phyloP scores from a whole-genome alignment of 2,329 filamentous ascomycete genomes.

The Ceratocystiopsis brevicomis region DNA sequence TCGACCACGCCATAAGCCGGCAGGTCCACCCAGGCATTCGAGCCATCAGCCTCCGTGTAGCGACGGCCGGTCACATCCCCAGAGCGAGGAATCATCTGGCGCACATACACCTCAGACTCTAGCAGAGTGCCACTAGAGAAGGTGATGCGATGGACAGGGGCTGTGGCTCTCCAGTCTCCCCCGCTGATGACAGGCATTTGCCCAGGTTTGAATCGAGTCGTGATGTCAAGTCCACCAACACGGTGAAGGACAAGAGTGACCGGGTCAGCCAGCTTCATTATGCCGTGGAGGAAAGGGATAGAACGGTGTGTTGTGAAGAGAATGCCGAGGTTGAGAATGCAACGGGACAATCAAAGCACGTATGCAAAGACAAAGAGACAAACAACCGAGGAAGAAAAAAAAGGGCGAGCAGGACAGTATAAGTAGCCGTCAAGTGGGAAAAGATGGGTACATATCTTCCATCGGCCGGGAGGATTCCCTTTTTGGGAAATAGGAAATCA shows the following conservation, averaged over 20 bases:
- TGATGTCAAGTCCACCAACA: slow-evolving; percentile 7
- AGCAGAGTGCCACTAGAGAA: slow-evolving; percentile 5
- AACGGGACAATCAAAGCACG: too few relatives aligned
- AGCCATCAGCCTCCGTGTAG: slow-evolving; percentile 5
- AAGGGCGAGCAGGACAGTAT: too few relatives aligned
- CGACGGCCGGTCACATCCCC: slow-evolving; percentile 7
- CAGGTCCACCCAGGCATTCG: slow-evolving; percentile 5
- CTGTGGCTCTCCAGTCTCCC: slow-evolving; percentile 3
- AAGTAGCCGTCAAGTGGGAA: too few relatives aligned
- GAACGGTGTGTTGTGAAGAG: not conserved
- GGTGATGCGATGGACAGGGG: not conserved
- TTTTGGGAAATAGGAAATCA: too few relatives aligned
- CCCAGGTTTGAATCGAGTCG: slow-evolving; percentile 5
- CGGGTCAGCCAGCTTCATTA: slow-evolving; percentile 4
- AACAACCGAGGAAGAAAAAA: too few relatives aligned
- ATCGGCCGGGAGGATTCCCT: too few relatives aligned
- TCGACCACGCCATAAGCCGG: slow-evolving; percentile 6
- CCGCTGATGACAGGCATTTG: slow-evolving; percentile 2
- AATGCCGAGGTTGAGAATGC: too few relatives aligned
- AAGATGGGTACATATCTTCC: too few relatives aligned
- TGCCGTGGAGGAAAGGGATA: not conserved
- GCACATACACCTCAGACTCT: not conserved
- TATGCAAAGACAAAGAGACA: too few relatives aligned
- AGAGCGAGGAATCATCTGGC: slow-evolving; percentile 4
- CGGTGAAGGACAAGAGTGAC: slow-evolving; percentile 7